Evolutionary conservation across 2,329 filamentous ascomycete genomes (phyloP).

Genomic region (Lojkania enalia): DNA sequence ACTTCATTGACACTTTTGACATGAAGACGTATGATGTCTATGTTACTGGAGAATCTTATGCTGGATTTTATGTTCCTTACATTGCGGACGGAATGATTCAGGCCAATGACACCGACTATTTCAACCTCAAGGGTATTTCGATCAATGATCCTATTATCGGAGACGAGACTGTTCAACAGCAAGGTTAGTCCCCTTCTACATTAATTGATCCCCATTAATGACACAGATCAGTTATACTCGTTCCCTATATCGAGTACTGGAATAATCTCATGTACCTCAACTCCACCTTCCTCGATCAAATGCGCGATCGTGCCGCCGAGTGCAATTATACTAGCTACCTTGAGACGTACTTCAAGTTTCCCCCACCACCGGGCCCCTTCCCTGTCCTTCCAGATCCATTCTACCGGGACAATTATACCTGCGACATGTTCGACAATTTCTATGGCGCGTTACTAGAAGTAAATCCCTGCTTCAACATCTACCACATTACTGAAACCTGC

Average conservation of each 20-base stretch:
- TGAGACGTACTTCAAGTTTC: slow-evolving; percentile 46
- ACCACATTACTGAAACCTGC: slow-evolving; percentile 53
- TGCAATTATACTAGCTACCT: slow-evolving; percentile 45
- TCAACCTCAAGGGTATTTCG: slow-evolving; percentile 55
- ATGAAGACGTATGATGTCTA: slow-evolving; percentile 58
- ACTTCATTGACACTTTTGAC: slow-evolving; percentile 60
- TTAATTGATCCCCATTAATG: neutral
- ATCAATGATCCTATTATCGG: slow-evolving; percentile 55
- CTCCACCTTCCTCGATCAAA: slow-evolving; percentile 44
- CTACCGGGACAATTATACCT: slow-evolving; percentile 29
- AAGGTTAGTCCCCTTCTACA: slow-evolving; percentile 23
- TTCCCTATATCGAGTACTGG: slow-evolving; percentile 47
- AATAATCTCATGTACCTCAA: slow-evolving; percentile 49
- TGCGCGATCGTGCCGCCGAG: slow-evolving; percentile 36
- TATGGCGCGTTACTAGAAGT: slow-evolving; percentile 45
- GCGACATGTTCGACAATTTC: slow-evolving; percentile 47
- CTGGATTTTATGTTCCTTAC: slow-evolving; percentile 61
- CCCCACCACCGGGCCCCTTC: slow-evolving; percentile 38
- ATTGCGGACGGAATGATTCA: slow-evolving; percentile 61
- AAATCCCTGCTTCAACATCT: slow-evolving; percentile 57
- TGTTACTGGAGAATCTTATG: slow-evolving; percentile 56
- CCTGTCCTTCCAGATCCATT: slow-evolving; percentile 27
- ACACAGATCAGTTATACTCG: slow-evolving; percentile 27
- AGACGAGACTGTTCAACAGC: slow-evolving; percentile 45
- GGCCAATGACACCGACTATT: slow-evolving; percentile 54